Evolutionary conservation across 345 rosid species (phyloP).

Genomic region (Fremontodendron californicum): DNA sequence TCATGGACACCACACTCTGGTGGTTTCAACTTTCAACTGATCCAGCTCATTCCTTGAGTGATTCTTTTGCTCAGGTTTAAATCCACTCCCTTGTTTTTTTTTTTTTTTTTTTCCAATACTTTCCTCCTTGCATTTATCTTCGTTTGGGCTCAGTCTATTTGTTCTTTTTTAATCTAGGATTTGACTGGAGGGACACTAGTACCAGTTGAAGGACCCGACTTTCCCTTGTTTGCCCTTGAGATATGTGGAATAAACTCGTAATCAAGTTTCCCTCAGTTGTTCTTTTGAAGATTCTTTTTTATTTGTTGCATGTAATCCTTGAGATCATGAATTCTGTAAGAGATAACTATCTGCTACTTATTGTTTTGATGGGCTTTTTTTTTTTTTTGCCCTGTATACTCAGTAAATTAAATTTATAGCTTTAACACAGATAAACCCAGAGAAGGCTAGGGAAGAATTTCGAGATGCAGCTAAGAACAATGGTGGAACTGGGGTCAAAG

Average conservation of each 20-base stretch:
- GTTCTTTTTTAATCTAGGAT: conserved; percentile 44
- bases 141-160: neutral
- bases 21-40: conserved; percentile 98
- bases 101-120: conserved; percentile 12
- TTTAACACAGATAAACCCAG: conserved; percentile 75
- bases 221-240: conserved; percentile 88
- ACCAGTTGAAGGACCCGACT: conserved; percentile 87
- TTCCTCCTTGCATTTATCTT: conserved; percentile 2
- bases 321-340: neutral
- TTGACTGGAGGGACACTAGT: conserved; percentile 84
- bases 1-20: conserved; percentile 91
- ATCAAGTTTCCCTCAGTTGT: neutral
- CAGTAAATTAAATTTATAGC: conserved; percentile 35
- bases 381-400: neutral
- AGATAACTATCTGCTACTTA: neutral
- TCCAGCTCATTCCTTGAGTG: conserved; percentile 96
- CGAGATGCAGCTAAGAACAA: conserved; percentile 56
- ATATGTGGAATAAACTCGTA: conserved; percentile 32
- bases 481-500: conserved; percentile 86
- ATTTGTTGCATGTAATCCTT: conserved; percentile 7
- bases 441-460: conserved; percentile 92
- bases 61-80: conserved; percentile 88
- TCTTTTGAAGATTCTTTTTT: conserved; percentile 13
- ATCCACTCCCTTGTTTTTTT: conserved; percentile 12
- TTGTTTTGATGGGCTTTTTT: neutral